Base-by-base conservation (phyloP, 306 rosid genomes). In the Castanea crenata region DNA sequence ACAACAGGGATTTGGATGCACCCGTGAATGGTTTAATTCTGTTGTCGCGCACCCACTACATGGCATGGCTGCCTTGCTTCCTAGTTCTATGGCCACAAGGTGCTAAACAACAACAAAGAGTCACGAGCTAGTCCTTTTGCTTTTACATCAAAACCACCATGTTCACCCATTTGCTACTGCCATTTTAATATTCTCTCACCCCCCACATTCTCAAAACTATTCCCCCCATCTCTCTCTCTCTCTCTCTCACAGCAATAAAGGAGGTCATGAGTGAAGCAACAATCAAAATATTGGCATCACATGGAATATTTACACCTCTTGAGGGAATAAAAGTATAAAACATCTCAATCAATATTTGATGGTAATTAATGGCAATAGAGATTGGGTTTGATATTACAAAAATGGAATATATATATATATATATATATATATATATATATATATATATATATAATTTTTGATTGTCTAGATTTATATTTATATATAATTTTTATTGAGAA, bases 81-180 rank as follows among this genome's bases (percentile, higher is more conserved):
- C 78, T 78, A 75, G 65, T 81, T 85, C 79, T 55, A 62, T 77
- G 91, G 87, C 89, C 94, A 85, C 87, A 68, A 55, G 76, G 78
- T 72, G 84, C 92, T 72, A 90, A 74, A 81, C 84, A 87, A 88
- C 93, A 92, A 90, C n/a, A 32, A 69, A 88, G 85, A 88, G 89
- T 92, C 97, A 92, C 94, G 93, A 68, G 46, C 46, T 7, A 41
- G 86, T 56, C 10, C 20, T 31, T 27, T 80, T 64, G 58, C 87
- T 76, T 83, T 85, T 69, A 63, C 83, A 71, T 77, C 81, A 81
- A 65, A 51, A 35, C 71, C 72, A 16, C 58, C 85, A 81, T 81
- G 76, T 76, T 74, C 85, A 85, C 75, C 59, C 78, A 52, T 69
- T 79, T 58, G 52, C 18, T 55, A 61, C 62, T 73, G 69, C 27